Evolutionary conservation across 176 grass and related monocot species (phyloP).

Genomic region (Ensete glaucum): DNA sequence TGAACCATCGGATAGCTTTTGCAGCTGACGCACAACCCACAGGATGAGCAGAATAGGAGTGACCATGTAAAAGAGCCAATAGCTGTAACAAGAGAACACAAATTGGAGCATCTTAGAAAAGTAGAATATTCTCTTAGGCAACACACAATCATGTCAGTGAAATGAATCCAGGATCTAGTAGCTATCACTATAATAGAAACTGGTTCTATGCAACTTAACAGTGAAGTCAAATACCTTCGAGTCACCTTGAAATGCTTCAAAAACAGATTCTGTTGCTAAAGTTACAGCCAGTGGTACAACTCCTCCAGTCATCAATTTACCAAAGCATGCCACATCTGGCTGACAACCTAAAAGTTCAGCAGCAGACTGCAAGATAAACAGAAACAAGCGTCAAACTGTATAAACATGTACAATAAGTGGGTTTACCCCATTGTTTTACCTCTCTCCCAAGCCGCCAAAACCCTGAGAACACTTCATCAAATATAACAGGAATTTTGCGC

Average conservation of each 20-base stretch:
- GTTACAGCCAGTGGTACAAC: slow-evolving; percentile 77
- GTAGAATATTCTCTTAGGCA: not conserved
- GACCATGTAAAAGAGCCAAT: slow-evolving; percentile 83
- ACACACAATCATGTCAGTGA: slow-evolving; percentile 2
- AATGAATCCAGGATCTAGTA: slow-evolving; percentile 5
- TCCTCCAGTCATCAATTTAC: slow-evolving; percentile 90
- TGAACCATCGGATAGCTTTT: slow-evolving; percentile 89
- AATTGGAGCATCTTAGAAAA: not conserved
- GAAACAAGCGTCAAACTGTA: not conserved
- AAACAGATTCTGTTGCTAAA: slow-evolving; percentile 68
- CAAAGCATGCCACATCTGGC: slow-evolving; percentile 89
- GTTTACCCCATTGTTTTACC: slow-evolving; percentile 26
- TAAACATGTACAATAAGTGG: not conserved
- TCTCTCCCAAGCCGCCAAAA: slow-evolving; percentile 88
- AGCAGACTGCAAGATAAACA: slow-evolving; percentile 46
- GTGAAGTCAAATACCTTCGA: slow-evolving; percentile 49
- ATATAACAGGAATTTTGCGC: slow-evolving; percentile 81
- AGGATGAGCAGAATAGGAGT: slow-evolving; percentile 90
- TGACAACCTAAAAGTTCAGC: slow-evolving; percentile 67
- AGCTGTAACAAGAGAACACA: slow-evolving; percentile 33
- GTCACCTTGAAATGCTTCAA: slow-evolving; percentile 70
- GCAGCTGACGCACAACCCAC: slow-evolving; percentile 68
- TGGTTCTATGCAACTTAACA: not conserved
- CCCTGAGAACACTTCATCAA: slow-evolving; percentile 88
- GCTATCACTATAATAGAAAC: slow-evolving; percentile 12